Base-by-base conservation (phyloP, 495 filamentous ascomycete genomes). In the Pyronema omphalodes region DNA sequence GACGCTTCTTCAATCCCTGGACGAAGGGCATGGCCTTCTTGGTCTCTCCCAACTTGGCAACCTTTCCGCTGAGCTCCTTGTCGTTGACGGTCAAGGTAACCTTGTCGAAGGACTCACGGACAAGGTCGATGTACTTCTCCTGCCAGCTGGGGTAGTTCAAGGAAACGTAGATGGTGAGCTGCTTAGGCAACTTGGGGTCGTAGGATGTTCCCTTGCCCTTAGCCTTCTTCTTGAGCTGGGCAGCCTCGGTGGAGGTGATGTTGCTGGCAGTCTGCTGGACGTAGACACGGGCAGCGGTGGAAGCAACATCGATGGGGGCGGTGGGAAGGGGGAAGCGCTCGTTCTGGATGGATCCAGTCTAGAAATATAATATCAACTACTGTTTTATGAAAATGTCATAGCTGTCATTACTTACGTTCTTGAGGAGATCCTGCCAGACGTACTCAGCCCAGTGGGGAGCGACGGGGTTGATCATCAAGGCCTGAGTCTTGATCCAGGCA, bases 21-120 rank as follows among this genome's bases (percentile, higher is more conserved):
- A 96, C 79, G 62, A 95, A 98, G 5, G 93, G 93, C 91, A 96
- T 96, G 23, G 86, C 89, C 69, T 89, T 86, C 77, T 98, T 98
- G 76, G 83, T 85, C 69, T 95, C 89, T 29, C 76, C 74, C 62
- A 91, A 76, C 70, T 88, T 88, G 60, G 74, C 76, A 17, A 89
- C 75, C 61, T 80, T 76, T 49, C 75, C 75, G 60, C 76, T 84
- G 15, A 95, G 70, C 52, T 76, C 76, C 71, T 91, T 93, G 62
- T 93, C 86, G 57, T 93, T 79, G 59, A 83, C 65, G 18, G 64
- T 66, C 55, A 85, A 57, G 55, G 63, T 76, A 40, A 75, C 55
- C 37, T 67, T 58, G 53, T 77, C 70, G 58, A 83, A 83, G 36
- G 76, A 69, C 55, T 81, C 74, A 52, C 80, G 78, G 14, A 93